These are phyloP conservation scores for Borovskyia barvae DNA, from an alignment of 208 protist species.

Conservation along the genomic window DNA sequence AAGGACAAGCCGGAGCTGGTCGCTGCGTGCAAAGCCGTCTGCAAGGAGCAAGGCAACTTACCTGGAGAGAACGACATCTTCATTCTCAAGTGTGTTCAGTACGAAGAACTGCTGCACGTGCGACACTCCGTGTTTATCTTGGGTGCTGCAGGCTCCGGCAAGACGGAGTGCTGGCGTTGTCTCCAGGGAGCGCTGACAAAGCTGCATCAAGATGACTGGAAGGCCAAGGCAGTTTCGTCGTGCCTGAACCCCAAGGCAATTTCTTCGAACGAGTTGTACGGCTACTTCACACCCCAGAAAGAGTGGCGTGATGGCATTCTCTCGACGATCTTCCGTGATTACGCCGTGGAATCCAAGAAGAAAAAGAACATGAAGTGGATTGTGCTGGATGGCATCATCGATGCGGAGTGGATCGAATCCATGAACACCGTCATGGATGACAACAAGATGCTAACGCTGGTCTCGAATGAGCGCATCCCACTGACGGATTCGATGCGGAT, in stretches of 20 bases:
- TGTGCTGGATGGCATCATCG: slow-evolving; percentile 98
- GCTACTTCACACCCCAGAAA: slow-evolving; percentile 96
- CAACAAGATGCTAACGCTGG: slow-evolving; percentile 98
- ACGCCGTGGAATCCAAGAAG: slow-evolving; percentile 94
- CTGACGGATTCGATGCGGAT: slow-evolving; percentile 97
- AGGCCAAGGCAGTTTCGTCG: slow-evolving; percentile 88
- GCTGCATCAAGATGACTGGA: slow-evolving; percentile 90
- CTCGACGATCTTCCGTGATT: slow-evolving; percentile 95
- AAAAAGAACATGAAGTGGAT: slow-evolving; percentile 97
- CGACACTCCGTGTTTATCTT: slow-evolving; percentile 99
- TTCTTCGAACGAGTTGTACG: slow-evolving; percentile 98
- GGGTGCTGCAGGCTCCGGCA: slow-evolving; percentile 95
- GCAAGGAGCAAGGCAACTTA: slow-evolving; percentile 90
- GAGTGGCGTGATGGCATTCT: slow-evolving; percentile 98
- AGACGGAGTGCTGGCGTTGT: slow-evolving; percentile 96
- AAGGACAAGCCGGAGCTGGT: slow-evolving; percentile 94
- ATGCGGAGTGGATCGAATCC: slow-evolving; percentile 99
- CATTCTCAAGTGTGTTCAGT: slow-evolving; percentile 98
- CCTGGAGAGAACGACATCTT: slow-evolving; percentile 97
- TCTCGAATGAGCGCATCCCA: slow-evolving; percentile 98
- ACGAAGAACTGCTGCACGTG: slow-evolving; percentile 98
- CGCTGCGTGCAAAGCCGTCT: slow-evolving; percentile 89
- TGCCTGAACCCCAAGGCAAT: slow-evolving; percentile 99
- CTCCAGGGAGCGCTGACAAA: slow-evolving; percentile 92
- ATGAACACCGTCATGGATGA: slow-evolving; percentile 99